Evolutionary conservation across 1,284 basidiomycete genomes (phyloP).

Genomic region (Trametes polyzona): DNA sequence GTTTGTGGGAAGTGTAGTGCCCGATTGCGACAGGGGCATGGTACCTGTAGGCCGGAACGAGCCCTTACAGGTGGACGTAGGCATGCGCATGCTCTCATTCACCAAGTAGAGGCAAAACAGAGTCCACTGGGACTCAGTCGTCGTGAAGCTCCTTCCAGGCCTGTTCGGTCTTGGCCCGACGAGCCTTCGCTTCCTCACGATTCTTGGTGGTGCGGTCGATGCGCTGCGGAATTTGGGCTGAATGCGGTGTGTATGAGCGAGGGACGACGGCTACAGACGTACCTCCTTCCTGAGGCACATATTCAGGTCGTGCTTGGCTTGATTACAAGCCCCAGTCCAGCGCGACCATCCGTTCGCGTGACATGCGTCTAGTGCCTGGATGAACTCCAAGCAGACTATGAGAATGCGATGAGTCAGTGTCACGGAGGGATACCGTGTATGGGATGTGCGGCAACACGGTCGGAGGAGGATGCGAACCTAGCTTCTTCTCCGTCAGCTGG

Average conservation of each 20-base stretch:
- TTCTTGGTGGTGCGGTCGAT: slow-evolving; percentile 71
- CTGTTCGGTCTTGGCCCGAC: slow-evolving; percentile 57
- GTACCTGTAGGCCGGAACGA: background rate
- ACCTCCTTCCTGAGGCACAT: slow-evolving; percentile 81
- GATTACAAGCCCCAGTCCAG: slow-evolving; percentile 75
- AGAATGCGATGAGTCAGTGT: slow-evolving; percentile 19
- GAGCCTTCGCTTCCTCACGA: slow-evolving; percentile 66
- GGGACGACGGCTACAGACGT: slow-evolving; percentile 30
- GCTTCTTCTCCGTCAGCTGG: slow-evolving; percentile 71
- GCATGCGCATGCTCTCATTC: background rate
- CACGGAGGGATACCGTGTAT: slow-evolving; percentile 21
- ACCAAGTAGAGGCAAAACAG: too few relatives aligned
- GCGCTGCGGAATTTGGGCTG: slow-evolving; percentile 43
- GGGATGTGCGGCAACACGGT: slow-evolving; percentile 15
- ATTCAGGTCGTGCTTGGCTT: slow-evolving; percentile 70
- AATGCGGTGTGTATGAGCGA: background rate
- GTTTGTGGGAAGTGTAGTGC: background rate
- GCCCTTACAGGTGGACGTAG: background rate
- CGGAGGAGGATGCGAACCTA: slow-evolving; percentile 44
- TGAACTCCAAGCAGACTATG: slow-evolving; percentile 72
- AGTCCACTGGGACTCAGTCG: too few relatives aligned
- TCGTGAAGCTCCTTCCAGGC: slow-evolving; percentile 65
- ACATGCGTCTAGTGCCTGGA: slow-evolving; percentile 71
- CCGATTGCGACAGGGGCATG: background rate
- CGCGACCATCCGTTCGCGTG: slow-evolving; percentile 64